Conservation (phyloP, 352 stramenopile genomes). For the Blastocystis sp. region DNA sequence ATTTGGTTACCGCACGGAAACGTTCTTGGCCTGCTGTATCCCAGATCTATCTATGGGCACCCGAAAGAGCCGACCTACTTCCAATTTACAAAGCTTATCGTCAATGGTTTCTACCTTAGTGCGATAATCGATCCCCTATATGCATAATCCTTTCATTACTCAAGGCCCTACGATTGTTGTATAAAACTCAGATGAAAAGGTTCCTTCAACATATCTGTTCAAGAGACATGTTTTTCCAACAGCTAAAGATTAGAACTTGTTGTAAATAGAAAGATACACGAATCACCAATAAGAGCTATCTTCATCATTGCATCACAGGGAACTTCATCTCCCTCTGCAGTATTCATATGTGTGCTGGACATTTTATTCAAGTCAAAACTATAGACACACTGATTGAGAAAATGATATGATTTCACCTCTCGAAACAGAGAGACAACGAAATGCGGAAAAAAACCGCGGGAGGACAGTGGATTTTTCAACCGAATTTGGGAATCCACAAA, state of each 20-base stretch:
- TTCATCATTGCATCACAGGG: conserved; percentile 60
- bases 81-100: conserved; percentile 28
- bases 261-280: neutral
- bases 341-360: neutral
- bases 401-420: neutral
- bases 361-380: neutral
- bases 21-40: conserved; percentile 52
- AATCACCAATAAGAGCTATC: conserved; percentile 55
- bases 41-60: neutral
- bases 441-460: too few species aligned
- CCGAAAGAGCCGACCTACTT: neutral
- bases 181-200: conserved; percentile 58
- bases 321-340: conserved; percentile 38
- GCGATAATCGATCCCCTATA: conserved; percentile 63
- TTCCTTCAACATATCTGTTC: conserved; percentile 48
- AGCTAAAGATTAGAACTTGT: neutral
- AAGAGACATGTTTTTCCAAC: conserved; percentile 58
- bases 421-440: neutral
- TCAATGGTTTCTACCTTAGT: conserved; percentile 62
- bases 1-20: conserved; percentile 59
- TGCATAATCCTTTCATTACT: too few species aligned
- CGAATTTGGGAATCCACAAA: neutral
- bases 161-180: conserved; percentile 29
- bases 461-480: too few species aligned
- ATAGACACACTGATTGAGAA: neutral